Evolutionary conservation across 2,329 filamentous ascomycete species (phyloP).

Genomic region (Grosmannia clavigera): DNA sequence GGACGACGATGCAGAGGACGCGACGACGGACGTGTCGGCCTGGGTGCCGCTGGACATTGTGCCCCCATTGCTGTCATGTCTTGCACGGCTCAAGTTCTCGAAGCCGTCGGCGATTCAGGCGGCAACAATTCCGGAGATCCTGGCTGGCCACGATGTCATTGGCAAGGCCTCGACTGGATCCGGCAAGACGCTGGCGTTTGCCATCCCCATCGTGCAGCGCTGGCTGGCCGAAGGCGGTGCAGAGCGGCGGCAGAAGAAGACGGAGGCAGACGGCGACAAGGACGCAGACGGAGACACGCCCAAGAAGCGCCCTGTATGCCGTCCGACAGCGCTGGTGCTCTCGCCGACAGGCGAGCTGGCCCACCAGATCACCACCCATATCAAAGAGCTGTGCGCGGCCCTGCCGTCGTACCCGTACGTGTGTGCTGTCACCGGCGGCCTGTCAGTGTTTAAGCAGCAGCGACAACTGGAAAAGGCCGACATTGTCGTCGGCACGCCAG

Average conservation of each 20-base stretch:
- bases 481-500: slow-evolving; percentile 86
- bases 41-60: slow-evolving; percentile 71
- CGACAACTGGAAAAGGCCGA: slow-evolving; percentile 73
- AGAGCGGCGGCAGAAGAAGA: slow-evolving; percentile 20
- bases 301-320: neutral
- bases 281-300: slow-evolving; percentile 18
- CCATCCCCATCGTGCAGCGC: slow-evolving; percentile 79
- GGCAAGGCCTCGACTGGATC: slow-evolving; percentile 95
- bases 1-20: slow-evolving; percentile 32
- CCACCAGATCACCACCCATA: slow-evolving; percentile 77
- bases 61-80: slow-evolving; percentile 53
- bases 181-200: slow-evolving; percentile 91
- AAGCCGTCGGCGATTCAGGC: slow-evolving; percentile 75
- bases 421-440: slow-evolving; percentile 81
- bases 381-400: slow-evolving; percentile 58
- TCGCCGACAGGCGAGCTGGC: slow-evolving; percentile 90
- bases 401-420: slow-evolving; percentile 53
- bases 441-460: slow-evolving; percentile 92
- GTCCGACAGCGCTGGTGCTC: slow-evolving; percentile 65
- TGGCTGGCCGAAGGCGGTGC: slow-evolving; percentile 44
- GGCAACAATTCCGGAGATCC: slow-evolving; percentile 66
- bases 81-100: slow-evolving; percentile 69
- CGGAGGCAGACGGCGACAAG: slow-evolving; percentile 10
- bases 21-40: slow-evolving; percentile 59
- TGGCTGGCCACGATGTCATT: slow-evolving; percentile 78